Base-by-base conservation (phyloP, 306 rosid species). In the Cicer bijugum region DNA sequence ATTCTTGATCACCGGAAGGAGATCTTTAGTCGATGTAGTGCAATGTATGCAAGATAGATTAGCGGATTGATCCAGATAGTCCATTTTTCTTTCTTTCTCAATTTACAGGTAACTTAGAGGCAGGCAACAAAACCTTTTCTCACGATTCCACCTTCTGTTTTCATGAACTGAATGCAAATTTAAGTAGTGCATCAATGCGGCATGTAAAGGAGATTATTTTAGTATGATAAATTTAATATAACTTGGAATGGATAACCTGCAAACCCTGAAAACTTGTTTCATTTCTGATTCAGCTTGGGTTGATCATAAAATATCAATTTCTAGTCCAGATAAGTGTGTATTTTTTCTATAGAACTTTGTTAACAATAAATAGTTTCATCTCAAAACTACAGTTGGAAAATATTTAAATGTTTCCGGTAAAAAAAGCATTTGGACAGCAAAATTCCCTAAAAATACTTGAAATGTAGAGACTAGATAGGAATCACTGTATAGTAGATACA, bases 231-330 rank as follows among this genome's bases (percentile, higher is more conserved):
- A 37, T 61, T 43, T 48, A 14, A 50, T 19, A 48, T 61, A 51
- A 61, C 63, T 68, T 3, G 38, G 37, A 43, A 67, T 8, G 14
- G 28, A 42, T 48, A 74, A 58, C 23, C 61, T 4, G 35, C 17
- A 73, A 75, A 75, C 69, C 44, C 35, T 50, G 44, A 50, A 61
- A 68, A 23, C 76, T 50, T 12, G 6, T 69, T 75, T 52, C 53
- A 38, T 19, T 43, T 46, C 33, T 71, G n/a, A 71, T 6, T 75
- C 69, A 62, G 51, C 60, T 69, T 72, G 42, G 59, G n/a, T 63
- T 71, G 65, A 50, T 20, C 58, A 50, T 66, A 72, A 72, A 56
- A 55, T 37, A 38, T 45, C 69, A 64, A 72, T 39, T 45, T 79
- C 62, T 64, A 64, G 53, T 64, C 67, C 16, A 64, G 50, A 17